Evolutionary conservation across 2,329 filamentous ascomycete genomes (phyloP), one percentile per base, ranked within the genome.

Genomic region (Fusarium lateritium): DNA sequence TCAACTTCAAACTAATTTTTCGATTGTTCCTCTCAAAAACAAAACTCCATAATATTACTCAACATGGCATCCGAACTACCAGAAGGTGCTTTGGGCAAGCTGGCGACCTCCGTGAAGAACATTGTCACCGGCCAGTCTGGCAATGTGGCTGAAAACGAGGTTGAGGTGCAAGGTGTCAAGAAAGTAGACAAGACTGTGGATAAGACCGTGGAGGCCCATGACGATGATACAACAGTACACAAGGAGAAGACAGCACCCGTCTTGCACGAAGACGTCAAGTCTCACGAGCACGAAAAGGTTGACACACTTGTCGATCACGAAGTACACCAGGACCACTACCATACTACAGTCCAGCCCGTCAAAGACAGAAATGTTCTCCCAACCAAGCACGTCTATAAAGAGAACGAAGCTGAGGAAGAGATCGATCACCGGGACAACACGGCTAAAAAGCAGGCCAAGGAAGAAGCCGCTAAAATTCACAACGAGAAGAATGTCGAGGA

Each of bases 301-400:
- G 63, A 67, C 17, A 67, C 64, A 7, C 42, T 46, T 21, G 19
- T 67, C 8, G 64, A 67, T 6, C 56, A 67, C 17, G 64, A 67
- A 40, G 36, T 67, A 7, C 64, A 67, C 28, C 56, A 67, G 3
- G 64, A 67, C 2, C 64, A 67, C 2, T 67, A 58, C 26, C 64
- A 67, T 31, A 67, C 64, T 2, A 67, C 64, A 5, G 51, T 67
- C 4, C 64, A 67, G 19, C 64, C 64, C 2, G 62, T 67, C 1
- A 67, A 67, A n/a, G 64, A 67, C 43, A 67, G 51, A 47, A 67
- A 67, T 2, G 47, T 67, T 4, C 47, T 67, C 0, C 51, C 63
- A 3, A 67, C 64, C 15, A 40, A 67, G 31, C 64, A 67, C 10
- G 63, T 67, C 15, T 67, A 67, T 34, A 45, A 67, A 14, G 64